phyloP scores from a whole-genome alignment of 1,284 basidiomycete species.

The Sporisorium exsertum region DNA sequence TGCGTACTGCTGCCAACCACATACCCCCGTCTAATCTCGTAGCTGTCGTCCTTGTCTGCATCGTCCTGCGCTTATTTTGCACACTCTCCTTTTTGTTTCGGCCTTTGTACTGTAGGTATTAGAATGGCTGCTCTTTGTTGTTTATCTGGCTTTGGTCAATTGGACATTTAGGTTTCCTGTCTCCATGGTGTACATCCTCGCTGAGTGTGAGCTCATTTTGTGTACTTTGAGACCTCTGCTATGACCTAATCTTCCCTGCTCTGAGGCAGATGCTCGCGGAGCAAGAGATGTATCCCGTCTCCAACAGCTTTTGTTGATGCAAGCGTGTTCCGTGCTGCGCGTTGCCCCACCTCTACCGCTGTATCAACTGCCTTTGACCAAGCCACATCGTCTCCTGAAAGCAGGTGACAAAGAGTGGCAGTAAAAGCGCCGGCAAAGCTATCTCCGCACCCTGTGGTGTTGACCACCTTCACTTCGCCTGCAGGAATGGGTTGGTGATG shows the following conservation, averaged over 20 bases:
- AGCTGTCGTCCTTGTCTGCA: background rate
- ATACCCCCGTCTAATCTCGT: background rate
- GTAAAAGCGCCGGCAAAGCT: conserved; percentile 63
- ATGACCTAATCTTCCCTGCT: background rate
- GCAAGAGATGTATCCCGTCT: conserved; percentile 29
- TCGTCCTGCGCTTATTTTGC: background rate
- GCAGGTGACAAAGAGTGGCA: conserved; percentile 33
- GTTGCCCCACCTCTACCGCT: conserved; percentile 36
- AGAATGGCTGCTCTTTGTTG: background rate
- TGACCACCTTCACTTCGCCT: conserved; percentile 31
- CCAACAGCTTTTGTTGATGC: conserved; percentile 36
- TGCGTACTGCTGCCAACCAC: background rate
- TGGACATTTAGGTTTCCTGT: conserved; percentile 5
- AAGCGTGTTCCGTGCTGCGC: conserved; percentile 36
- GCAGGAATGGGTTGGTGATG: conserved; percentile 43
- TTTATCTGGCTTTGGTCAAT: conserved; percentile 7
- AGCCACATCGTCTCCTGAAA: background rate
- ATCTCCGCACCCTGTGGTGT: conserved; percentile 67
- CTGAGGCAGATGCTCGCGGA: background rate
- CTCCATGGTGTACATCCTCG: background rate
- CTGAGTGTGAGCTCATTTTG: background rate
- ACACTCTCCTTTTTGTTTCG: background rate
- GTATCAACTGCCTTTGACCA: conserved; percentile 16
- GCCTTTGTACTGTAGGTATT: background rate
- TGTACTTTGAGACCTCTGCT: no score